These are phyloP conservation scores for Multifurca ochricompacta DNA, from an alignment of 768 basidiomycete genomes.

Conservation along the genomic window DNA sequence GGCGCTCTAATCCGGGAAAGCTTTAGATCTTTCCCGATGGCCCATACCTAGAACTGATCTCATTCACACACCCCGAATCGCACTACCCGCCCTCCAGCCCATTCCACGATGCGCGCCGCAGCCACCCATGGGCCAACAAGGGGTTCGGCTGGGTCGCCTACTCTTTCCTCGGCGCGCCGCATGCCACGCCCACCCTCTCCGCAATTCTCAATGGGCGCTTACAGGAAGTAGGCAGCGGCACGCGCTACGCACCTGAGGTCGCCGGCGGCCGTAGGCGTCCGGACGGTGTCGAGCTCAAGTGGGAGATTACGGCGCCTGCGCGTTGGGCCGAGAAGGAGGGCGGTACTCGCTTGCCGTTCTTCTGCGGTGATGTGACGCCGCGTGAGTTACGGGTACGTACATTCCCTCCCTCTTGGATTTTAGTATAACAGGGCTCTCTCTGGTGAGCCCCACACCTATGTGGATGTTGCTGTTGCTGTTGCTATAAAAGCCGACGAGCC, in stretches of 20 bases:
- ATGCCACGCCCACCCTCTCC: slow-evolving; percentile 35
- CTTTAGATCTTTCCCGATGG: slow-evolving; percentile 48
- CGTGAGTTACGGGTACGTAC: slow-evolving; percentile 42
- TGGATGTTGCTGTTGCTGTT: too few species aligned
- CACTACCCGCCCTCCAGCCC: slow-evolving; percentile 47
- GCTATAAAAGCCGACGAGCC: too few species aligned
- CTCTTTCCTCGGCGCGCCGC: slow-evolving; percentile 47
- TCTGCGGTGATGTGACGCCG: slow-evolving; percentile 67
- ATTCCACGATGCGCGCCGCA: slow-evolving; percentile 36
- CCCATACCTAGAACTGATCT: slow-evolving; percentile 61
- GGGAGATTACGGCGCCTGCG: slow-evolving; percentile 45
- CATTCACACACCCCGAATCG: slow-evolving; percentile 49
- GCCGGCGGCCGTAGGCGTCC: slow-evolving; percentile 47
- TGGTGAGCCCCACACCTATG: too few species aligned
- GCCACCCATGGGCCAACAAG: slow-evolving; percentile 47
- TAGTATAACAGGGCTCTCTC: too few species aligned
- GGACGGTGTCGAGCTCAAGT: slow-evolving; percentile 49
- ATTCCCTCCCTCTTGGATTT: background rate
- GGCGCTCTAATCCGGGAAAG: background rate
- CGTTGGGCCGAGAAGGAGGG: slow-evolving; percentile 21
- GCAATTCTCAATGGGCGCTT: slow-evolving; percentile 48
- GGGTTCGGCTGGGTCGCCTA: slow-evolving; percentile 61
- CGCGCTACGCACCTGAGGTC: slow-evolving; percentile 38
- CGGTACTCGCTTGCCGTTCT: slow-evolving; percentile 48
- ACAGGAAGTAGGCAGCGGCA: slow-evolving; percentile 26